Evolutionary conservation across 129 eudicot genomes (phyloP), one percentile per base, ranked within the genome.

Genomic region (Apium graveolens): DNA sequence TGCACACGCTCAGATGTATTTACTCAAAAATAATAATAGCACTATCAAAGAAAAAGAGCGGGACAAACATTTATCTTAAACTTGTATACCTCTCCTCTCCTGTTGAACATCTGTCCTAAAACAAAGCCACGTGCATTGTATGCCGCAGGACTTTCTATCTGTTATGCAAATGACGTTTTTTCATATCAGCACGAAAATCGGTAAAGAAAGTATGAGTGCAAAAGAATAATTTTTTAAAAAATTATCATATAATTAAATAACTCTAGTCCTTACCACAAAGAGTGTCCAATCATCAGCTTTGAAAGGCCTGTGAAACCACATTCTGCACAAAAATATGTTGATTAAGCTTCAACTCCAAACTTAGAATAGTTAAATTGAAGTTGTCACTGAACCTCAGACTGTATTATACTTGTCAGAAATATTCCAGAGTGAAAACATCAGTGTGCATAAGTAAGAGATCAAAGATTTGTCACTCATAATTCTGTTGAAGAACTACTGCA

Each of bases 281-380:
- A 96, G 79, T 79, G 91, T 51, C 99, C 99, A 96, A 31, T 96
- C 97, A 82, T 96, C 99, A 63, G 99, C 97, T 85, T 91, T 92
- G 42, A 90, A 35, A 68, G 97, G 86, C 83, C 90, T 89, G 87
- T 96, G 99, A 76, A 96, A 96, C 99, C 99, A 96, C 91, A 92
- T 90, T 90, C 99, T 96, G 89, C 20, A 66, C 68, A 74, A 68
- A 63, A 84, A 62, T 41, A 79, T 66, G 13, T 21, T 41, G 0
- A 16, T 42, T 14, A 7, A 44, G 32, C 37, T 26, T 26, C 49
- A 73, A 43, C 5, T 43, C 43, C 35, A 10, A 2, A 27, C 42
- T 45, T 77, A 17, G 32, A 57, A 11, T 63, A 75, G 11, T 38
- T 81, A 37, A 37, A 16, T 31, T 3, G 42, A 4, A 39, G 20